phyloP scores from a whole-genome alignment of 2,329 filamentous ascomycete species.

The Pezizomycotina sp. region DNA sequence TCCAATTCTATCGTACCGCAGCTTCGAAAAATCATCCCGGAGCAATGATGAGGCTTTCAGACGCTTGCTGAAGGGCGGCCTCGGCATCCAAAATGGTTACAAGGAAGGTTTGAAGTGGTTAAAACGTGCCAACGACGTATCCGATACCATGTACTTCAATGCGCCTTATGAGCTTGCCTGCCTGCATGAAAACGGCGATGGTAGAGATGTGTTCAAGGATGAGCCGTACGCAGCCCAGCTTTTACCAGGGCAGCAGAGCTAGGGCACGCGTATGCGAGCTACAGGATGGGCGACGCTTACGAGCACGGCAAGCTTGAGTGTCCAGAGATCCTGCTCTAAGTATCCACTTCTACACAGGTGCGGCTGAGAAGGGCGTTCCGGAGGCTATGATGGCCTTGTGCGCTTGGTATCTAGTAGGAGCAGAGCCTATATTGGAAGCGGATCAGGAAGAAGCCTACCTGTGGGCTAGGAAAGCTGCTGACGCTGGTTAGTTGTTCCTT shows the following conservation, averaged over 20 bases:
- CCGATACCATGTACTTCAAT: conserved; percentile 79
- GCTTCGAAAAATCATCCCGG: conserved; percentile 90
- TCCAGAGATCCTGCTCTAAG: conserved; percentile 76
- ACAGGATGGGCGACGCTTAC: conserved; percentile 86
- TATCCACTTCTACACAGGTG: conserved; percentile 92
- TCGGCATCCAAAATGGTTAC: conserved; percentile 68
- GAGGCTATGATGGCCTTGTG: conserved; percentile 95
- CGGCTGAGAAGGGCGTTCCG: conserved; percentile 67
- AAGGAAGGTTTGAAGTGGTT: conserved; percentile 92
- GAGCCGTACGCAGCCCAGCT: conserved; percentile 80
- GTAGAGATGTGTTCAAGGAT: conserved; percentile 85
- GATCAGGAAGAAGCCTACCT: conserved; percentile 94
- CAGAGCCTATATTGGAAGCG: conserved; percentile 78
- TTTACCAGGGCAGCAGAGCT: conserved; percentile 83
- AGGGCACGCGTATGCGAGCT: conserved; percentile 71
- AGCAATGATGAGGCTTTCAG: conserved; percentile 79
- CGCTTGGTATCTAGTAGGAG: conserved; percentile 96
- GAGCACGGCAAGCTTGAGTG: conserved; percentile 80
- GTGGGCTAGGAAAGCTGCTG: conserved; percentile 78
- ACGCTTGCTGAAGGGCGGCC: conserved; percentile 72
- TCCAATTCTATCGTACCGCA: conserved; percentile 79
- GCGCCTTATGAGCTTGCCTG: conserved; percentile 81
- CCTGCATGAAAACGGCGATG: conserved; percentile 82
- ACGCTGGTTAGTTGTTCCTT: conserved; percentile 48
- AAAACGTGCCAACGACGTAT: conserved; percentile 77